Evolutionary conservation across 2,329 filamentous ascomycete species (phyloP).

Genomic region (Botrytis squamosa): DNA sequence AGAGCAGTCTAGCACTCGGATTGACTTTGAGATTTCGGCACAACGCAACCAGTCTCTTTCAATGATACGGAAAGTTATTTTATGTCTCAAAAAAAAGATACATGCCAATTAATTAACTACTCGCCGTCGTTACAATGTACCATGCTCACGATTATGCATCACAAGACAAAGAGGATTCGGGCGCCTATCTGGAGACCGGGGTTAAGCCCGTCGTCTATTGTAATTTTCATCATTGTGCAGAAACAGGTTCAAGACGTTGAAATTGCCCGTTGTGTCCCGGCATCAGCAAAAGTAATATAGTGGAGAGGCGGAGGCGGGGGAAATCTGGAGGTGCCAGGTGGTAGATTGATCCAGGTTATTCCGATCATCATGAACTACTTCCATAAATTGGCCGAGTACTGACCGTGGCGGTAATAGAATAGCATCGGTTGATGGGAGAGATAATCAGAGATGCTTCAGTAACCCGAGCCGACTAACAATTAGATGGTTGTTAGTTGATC

Average conservation of each 20-base stretch:
- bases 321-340: neutral
- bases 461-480: neutral
- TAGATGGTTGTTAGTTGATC: neutral
- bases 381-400: neutral
- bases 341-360: neutral
- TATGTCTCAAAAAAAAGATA: neutral
- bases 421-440: neutral
- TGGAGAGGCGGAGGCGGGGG: constrained; percentile 1
- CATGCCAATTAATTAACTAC: neutral
- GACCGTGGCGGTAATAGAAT: neutral
- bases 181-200: neutral
- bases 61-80: neutral
- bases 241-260: neutral
- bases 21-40: neutral
- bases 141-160: neutral
- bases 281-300: neutral
- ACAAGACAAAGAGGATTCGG: neutral
- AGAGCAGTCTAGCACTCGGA: neutral
- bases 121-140: neutral
- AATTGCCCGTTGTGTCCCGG: neutral
- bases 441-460: neutral
- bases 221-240: constrained; percentile 6
- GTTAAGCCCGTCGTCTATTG: neutral
- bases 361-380: neutral
- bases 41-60: neutral